These are phyloP conservation scores for Cornus suecica DNA, from an alignment of 148 eudicot genomes.

Conservation along the genomic window DNA sequence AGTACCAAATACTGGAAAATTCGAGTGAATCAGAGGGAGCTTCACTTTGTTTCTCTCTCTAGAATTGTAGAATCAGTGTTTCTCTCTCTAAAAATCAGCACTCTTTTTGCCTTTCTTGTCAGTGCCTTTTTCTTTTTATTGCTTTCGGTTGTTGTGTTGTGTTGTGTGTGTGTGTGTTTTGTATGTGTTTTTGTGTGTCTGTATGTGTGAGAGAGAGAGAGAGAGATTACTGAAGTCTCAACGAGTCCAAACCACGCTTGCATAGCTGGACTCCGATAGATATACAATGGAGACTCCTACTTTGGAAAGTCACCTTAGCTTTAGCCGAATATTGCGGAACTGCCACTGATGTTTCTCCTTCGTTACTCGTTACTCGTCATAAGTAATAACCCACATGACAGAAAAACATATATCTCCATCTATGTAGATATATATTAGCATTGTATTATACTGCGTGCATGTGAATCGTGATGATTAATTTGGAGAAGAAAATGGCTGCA, in stretches of 20 bases:
- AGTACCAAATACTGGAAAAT: slow-evolving; percentile 6
- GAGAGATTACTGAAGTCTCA: background rate
- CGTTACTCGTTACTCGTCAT: no score
- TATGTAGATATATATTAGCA: no score
- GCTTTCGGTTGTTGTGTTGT: background rate
- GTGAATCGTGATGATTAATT: no score
- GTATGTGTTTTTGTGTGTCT: background rate
- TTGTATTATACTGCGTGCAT: no score
- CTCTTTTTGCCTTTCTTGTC: background rate
- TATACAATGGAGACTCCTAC: background rate
- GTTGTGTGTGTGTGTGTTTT: background rate
- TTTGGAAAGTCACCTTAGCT: background rate
- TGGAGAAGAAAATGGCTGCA: no score
- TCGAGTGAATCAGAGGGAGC: background rate
- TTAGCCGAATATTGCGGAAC: slow-evolving; percentile 4
- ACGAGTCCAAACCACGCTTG: slow-evolving; percentile 13
- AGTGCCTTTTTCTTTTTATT: background rate
- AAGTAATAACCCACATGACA: no score
- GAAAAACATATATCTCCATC: no score
- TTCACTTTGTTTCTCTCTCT: background rate
- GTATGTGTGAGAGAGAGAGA: no score
- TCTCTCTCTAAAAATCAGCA: background rate
- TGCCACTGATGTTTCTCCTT: slow-evolving; percentile 7
- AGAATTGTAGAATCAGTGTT: background rate
- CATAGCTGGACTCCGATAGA: slow-evolving; percentile 8